phyloP scores from a whole-genome alignment of 768 basidiomycete species.

The Trametes cubensis region DNA sequence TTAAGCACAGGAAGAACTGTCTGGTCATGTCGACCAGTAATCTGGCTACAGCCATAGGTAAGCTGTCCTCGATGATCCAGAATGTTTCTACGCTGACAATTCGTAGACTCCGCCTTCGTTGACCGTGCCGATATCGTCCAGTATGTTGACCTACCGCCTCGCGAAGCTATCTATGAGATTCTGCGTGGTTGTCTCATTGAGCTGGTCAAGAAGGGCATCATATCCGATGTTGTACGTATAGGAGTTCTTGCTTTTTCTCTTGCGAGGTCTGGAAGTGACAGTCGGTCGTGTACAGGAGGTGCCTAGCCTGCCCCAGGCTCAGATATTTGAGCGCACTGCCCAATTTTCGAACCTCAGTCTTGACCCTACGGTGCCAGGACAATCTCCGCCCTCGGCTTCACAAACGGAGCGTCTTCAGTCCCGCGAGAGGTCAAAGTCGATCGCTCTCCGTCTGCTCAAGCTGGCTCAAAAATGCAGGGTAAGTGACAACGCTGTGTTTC shows the following conservation, averaged over 20 bases:
- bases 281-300: slow-evolving; percentile 47
- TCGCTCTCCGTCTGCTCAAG: slow-evolving; percentile 59
- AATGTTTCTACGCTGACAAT: not conserved
- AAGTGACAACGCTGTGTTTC: slow-evolving; percentile 33
- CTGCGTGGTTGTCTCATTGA: slow-evolving; percentile 80
- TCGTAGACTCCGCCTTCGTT: slow-evolving; percentile 87
- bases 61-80: slow-evolving; percentile 20
- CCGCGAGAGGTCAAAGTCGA: slow-evolving; percentile 52
- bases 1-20: slow-evolving; percentile 91
- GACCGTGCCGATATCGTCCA: slow-evolving; percentile 97
- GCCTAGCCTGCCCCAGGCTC: slow-evolving; percentile 63
- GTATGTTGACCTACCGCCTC: slow-evolving; percentile 88
- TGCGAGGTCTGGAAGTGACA: not conserved
- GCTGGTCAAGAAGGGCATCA: slow-evolving; percentile 72
- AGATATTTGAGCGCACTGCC: slow-evolving; percentile 49
- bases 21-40: slow-evolving; percentile 97
- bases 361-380: not conserved
- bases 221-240: slow-evolving; percentile 60
- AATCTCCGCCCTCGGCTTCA: slow-evolving; percentile 1
- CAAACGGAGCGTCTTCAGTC: slow-evolving; percentile 32
- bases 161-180: slow-evolving; percentile 93
- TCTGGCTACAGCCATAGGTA: slow-evolving; percentile 91
- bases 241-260: not conserved
- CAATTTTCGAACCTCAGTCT: slow-evolving; percentile 20
- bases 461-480: slow-evolving; percentile 85